Conservation (phyloP, 768 basidiomycete species). For the Arthromyces matolae region DNA sequence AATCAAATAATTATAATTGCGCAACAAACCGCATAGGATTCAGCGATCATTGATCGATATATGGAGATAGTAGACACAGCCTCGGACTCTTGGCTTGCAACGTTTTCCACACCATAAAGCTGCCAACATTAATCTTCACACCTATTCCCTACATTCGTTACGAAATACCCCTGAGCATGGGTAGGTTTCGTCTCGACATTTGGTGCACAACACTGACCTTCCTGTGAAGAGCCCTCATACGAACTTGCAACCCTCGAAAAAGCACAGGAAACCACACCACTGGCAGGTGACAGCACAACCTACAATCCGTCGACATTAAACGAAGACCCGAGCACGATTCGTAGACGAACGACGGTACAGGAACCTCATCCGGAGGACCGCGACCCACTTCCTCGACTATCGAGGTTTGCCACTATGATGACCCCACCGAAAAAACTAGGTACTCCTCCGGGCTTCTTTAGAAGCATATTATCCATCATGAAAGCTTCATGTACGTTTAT, state of each 20-base stretch:
- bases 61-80: no score
- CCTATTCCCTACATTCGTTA: no score
- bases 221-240: no score
- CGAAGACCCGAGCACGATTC: neutral
- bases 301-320: neutral
- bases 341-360: slow-evolving; percentile 7
- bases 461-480: slow-evolving; percentile 52
- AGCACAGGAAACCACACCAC: neutral
- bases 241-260: neutral
- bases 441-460: slow-evolving; percentile 38
- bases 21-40: no score
- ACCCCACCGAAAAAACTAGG: slow-evolving; percentile 38
- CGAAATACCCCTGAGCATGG: no score
- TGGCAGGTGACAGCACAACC: neutral
- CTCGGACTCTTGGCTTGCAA: no score
- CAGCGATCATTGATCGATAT: no score
- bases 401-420: slow-evolving; percentile 23
- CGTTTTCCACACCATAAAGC: no score
- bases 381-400: slow-evolving; percentile 2
- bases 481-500: slow-evolving; percentile 50
- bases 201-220: neutral
- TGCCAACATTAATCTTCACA: no score
- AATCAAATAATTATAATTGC: no score
- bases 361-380: neutral
- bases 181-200: no score